These are phyloP conservation scores for Pittosporum tobira DNA, from an alignment of 129 eudicot genomes.

Conservation along the genomic window DNA sequence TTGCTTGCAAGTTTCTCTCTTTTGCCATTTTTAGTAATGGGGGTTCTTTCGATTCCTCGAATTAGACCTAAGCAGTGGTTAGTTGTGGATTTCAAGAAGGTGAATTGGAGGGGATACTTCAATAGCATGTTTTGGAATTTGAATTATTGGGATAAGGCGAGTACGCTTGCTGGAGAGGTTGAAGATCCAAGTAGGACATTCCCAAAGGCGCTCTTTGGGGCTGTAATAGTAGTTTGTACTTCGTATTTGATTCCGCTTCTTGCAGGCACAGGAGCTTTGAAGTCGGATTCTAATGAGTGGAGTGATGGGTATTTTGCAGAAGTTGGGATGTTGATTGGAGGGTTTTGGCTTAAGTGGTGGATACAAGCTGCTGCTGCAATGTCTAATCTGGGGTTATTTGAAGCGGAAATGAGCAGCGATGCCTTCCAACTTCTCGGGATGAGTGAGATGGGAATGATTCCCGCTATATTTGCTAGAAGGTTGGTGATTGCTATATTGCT, in stretches of 20 bases:
- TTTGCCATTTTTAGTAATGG: conserved; percentile 69
- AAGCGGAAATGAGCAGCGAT: conserved; percentile 94
- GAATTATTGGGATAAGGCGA: conserved; percentile 90
- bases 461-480: conserved; percentile 72
- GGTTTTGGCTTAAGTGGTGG: conserved; percentile 95
- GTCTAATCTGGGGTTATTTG: conserved; percentile 88
- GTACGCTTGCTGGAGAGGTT: conserved; percentile 87
- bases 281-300: conserved; percentile 51
- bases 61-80: conserved; percentile 54
- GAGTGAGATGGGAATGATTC: conserved; percentile 92
- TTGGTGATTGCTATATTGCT: conserved; percentile 10
- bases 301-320: conserved; percentile 92
- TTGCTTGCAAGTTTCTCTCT: conserved; percentile 73
- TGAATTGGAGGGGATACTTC: conserved; percentile 80
- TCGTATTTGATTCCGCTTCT: conserved; percentile 81
- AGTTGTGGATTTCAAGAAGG: conserved; percentile 43
- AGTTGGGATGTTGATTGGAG: conserved; percentile 86
- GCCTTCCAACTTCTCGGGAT: conserved; percentile 88
- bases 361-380: conserved; percentile 84
- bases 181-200: conserved; percentile 62
- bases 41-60: conserved; percentile 55
- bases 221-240: conserved; percentile 55
- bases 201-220: conserved; percentile 75
- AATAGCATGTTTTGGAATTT: conserved; percentile 89
- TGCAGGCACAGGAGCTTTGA: conserved; percentile 78